phyloP scores from a whole-genome alignment of 805 yeast genomes.

The Kuraishia piskuri region DNA sequence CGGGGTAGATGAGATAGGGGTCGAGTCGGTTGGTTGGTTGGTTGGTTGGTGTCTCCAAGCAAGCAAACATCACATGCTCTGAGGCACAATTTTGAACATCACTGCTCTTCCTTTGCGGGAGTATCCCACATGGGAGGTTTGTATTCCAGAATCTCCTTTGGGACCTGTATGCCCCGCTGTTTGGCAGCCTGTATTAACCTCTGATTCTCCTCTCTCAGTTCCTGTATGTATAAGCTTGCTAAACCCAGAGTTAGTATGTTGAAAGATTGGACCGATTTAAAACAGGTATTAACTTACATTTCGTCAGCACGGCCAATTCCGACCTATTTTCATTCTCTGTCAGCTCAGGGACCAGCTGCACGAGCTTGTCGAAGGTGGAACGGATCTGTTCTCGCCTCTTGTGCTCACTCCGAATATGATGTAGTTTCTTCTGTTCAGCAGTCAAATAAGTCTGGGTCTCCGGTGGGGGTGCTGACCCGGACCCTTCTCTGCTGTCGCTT shows the following conservation, averaged over 20 bases:
- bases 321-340: constrained; percentile 67
- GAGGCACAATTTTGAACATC: too few species aligned
- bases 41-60: not conserved
- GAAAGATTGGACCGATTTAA: not conserved
- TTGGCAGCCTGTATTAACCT: constrained; percentile 32
- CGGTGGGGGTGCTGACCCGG: not conserved
- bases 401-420: constrained; percentile 53
- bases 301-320: constrained; percentile 66
- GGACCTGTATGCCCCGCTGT: constrained; percentile 27
- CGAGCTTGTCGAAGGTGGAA: constrained; percentile 70
- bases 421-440: constrained; percentile 23
- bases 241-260: not conserved
- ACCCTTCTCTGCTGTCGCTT: not conserved
- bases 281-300: constrained; percentile 20
- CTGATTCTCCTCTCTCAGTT: constrained; percentile 41
- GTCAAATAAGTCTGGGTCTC: constrained; percentile 10
- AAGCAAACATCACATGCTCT: not conserved
- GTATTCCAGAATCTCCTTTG: constrained; percentile 20
- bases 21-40: too few species aligned
- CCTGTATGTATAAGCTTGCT: constrained; percentile 39
- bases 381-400: constrained; percentile 81
- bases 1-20: too few species aligned
- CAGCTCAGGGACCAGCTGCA: constrained; percentile 66
- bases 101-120: not conserved
- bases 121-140: not conserved